Base-by-base conservation (phyloP, 345 rosid species). In the Rhodamnia argentea region DNA sequence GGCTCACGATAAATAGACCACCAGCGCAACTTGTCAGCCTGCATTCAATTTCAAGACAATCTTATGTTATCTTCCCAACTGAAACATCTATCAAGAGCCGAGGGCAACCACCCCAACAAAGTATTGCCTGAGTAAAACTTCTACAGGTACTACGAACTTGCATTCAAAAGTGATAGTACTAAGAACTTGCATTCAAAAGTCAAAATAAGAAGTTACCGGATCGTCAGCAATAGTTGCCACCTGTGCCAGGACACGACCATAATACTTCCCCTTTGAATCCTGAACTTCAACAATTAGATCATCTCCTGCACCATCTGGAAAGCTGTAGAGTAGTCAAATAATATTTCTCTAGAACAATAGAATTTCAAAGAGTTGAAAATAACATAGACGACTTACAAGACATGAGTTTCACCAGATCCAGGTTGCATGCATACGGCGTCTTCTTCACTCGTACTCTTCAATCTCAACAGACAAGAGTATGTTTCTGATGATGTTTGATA, bases 1-100 rank as follows among this genome's bases (percentile, higher is more conserved):
- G 99, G 99, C 92, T 97, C 99, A 42, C 91, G 93, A 87, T 90
- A 97, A 75, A 97, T 91, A 81, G 99, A 92, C 98, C 99, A 97
- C 99, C 99, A 97, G 40, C 95, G 96, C 88, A 94, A 89, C 90
- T 95, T 97, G 87, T 96, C 98, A 84, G 91, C 92, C 99, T 97
- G 95, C 88, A 91, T 88, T 85, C 83, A 84, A 88, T 88, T 86
- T 83, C 64, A 86, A 83, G 47, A 70, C 81, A 70, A 70, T 26
- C 81, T 70, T 84, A 86, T 91, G 88, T 85, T 74, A 76, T 9
- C 55, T 59, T 47, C 56, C 56, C 60, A 32, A 32, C 18, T 14
- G 32, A 84, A 83, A 42, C n/a, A 40, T 83, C 60, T 13, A 42
- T 54, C 52, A 26, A 54, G 62, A n/a, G 54, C 52, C 3, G 1